These are phyloP conservation scores for Pisolithus thermaeus DNA, from an alignment of 1,284 basidiomycete genomes.

Conservation along the genomic window DNA sequence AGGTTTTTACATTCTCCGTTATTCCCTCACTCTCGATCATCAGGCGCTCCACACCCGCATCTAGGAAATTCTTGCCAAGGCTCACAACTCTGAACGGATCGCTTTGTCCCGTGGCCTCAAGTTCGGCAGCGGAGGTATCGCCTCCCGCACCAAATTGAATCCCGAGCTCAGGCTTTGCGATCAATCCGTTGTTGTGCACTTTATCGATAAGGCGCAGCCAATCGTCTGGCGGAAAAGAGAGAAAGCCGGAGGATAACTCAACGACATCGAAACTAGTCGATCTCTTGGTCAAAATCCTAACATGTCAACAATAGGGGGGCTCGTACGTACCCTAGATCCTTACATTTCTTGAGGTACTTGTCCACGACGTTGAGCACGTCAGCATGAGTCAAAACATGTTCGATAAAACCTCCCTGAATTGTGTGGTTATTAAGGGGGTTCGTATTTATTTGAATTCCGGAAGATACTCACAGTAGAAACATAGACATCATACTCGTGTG, in stretches of 20 bases:
- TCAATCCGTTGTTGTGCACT: constrained; percentile 34
- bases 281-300: neutral
- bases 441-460: neutral
- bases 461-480: neutral
- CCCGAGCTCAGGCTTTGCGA: constrained; percentile 36
- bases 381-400: neutral
- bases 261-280: neutral
- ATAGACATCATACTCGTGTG: neutral
- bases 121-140: neutral
- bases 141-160: neutral
- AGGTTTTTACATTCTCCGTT: constrained; percentile 40
- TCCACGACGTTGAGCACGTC: neutral
- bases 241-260: constrained; percentile 40
- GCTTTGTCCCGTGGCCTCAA: neutral
- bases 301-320: neutral
- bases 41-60: constrained; percentile 41
- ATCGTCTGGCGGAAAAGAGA: constrained; percentile 42
- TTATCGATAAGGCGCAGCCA: constrained; percentile 40
- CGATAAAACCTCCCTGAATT: neutral
- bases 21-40: constrained; percentile 47
- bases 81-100: constrained; percentile 18
- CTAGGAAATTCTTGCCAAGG: constrained; percentile 37
- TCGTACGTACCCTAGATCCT: neutral
- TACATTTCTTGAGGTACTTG: constrained; percentile 1
- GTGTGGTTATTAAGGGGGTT: neutral